These are phyloP conservation scores for Schwanniomyces etchellsii DNA, from an alignment of 1,139 yeast species.

Conservation along the genomic window DNA sequence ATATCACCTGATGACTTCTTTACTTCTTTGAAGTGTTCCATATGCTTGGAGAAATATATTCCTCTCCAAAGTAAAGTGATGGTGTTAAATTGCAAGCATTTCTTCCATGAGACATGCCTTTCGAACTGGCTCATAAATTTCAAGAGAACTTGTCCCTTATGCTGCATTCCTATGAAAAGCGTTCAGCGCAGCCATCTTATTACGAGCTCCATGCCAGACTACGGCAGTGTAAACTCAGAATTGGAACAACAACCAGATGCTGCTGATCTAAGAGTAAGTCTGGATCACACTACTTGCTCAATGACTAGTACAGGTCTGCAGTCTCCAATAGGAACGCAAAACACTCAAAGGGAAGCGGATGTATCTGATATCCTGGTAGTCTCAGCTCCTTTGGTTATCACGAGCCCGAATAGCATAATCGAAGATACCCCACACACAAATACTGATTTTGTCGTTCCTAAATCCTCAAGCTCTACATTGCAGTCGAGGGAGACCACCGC, in stretches of 20 bases:
- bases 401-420: not conserved
- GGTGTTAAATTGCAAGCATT: conserved; percentile 40
- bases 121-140: conserved; percentile 44
- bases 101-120: conserved; percentile 39
- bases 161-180: conserved; percentile 26
- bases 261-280: not conserved
- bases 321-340: too few species aligned
- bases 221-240: conserved; percentile 17
- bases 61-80: conserved; percentile 35
- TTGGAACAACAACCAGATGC: conserved; percentile 9
- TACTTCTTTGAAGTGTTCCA: conserved; percentile 39
- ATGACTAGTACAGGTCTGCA: too few species aligned
- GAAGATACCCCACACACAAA: not conserved
- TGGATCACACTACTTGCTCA: not conserved
- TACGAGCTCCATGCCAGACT: conserved; percentile 14
- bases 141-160: conserved; percentile 40
- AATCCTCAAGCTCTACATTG: not conserved
- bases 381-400: not conserved
- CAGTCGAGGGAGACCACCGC: not conserved
- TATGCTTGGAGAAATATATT: conserved; percentile 37
- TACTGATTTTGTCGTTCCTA: not conserved
- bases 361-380: too few species aligned
- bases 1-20: conserved; percentile 32
- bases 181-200: conserved; percentile 10
- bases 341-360: not conserved